phyloP scores from a whole-genome alignment of 345 rosid species.

The Citrus mangshanensis region DNA sequence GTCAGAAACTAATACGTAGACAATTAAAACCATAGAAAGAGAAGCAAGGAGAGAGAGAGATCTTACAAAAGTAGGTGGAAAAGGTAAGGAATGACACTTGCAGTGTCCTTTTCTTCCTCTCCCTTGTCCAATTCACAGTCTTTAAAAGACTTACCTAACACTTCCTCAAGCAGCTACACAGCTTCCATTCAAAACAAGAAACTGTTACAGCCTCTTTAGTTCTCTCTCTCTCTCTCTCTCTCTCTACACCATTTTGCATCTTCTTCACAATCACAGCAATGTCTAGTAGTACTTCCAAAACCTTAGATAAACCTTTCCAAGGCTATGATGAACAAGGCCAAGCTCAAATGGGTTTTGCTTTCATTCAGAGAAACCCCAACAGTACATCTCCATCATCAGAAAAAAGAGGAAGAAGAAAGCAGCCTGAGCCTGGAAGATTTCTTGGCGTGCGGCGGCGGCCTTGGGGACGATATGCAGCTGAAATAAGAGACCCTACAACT shows the following conservation, averaged over 20 bases:
- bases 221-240: not conserved
- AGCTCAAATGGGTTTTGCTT: slow-evolving; percentile 39
- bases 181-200: slow-evolving; percentile 8
- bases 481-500: slow-evolving; percentile 90
- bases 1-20: not conserved
- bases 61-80: slow-evolving; percentile 35
- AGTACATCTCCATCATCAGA: slow-evolving; percentile 48
- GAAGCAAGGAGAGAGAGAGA: not conserved
- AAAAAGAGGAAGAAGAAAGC: slow-evolving; percentile 78
- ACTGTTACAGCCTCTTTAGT: not conserved
- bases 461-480: slow-evolving; percentile 98
- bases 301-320: slow-evolving; percentile 26
- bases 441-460: slow-evolving; percentile 92
- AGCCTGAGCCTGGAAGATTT: slow-evolving; percentile 83
- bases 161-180: slow-evolving; percentile 1
- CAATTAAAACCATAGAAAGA: not conserved
- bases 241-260: not conserved
- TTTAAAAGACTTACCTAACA: slow-evolving; percentile 27
- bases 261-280: slow-evolving; percentile 13
- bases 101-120: slow-evolving; percentile 14
- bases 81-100: slow-evolving; percentile 30
- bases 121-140: slow-evolving; percentile 28
- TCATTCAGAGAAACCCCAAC: slow-evolving; percentile 61
- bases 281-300: slow-evolving; percentile 32
- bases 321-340: slow-evolving; percentile 27